Percentiles rank a stretch among this genome's conserved stretches.
Conservation (phyloP, 345 rosid species). For the Aurinia saxatilis region DNA sequence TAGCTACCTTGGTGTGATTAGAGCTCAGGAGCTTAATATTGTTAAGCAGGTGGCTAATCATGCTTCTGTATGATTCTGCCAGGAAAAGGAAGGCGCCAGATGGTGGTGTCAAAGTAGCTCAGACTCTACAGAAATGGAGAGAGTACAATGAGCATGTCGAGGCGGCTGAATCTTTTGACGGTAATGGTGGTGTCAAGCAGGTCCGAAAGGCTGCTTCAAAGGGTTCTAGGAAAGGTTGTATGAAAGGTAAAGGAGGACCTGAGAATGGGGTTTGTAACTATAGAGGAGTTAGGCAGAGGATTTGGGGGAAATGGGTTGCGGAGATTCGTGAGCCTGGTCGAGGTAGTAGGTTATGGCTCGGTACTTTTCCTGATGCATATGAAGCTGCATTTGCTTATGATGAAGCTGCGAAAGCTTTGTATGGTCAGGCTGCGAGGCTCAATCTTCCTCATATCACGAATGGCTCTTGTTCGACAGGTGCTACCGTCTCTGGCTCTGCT, state of each 20-base stretch:
- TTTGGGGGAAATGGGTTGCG: constrained; percentile 97
- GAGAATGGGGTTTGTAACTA: constrained; percentile 47
- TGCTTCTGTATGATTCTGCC: constrained; percentile 17
- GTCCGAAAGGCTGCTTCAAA: constrained; percentile 44
- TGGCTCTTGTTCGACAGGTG: constrained; percentile 14
- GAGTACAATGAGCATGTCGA: constrained; percentile 36
- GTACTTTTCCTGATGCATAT: constrained; percentile 56
- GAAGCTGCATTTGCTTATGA: constrained; percentile 90
- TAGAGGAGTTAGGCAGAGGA: constrained; percentile 86
- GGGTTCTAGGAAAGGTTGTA: constrained; percentile 82
- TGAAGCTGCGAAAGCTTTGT: constrained; percentile 66
- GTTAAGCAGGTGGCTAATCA: constrained; percentile 12
- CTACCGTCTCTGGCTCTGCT: constrained; percentile 26
- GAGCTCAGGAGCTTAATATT: neutral
- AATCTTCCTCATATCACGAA: constrained; percentile 36
- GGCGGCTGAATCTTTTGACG: constrained; percentile 1
- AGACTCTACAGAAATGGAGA: constrained; percentile 60
- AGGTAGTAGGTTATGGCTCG: constrained; percentile 73
- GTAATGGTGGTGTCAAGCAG: constrained; percentile 12
- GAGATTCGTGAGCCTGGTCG: constrained; percentile 73
- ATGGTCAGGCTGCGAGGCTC: constrained; percentile 52
- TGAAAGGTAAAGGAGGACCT: constrained; percentile 97
- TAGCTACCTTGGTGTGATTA: constrained; percentile 4
- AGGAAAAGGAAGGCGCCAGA: constrained; percentile 53
- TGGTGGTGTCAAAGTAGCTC: constrained; percentile 40